Conservation (phyloP, 306 rosid genomes). For the Prunus salicina region DNA sequence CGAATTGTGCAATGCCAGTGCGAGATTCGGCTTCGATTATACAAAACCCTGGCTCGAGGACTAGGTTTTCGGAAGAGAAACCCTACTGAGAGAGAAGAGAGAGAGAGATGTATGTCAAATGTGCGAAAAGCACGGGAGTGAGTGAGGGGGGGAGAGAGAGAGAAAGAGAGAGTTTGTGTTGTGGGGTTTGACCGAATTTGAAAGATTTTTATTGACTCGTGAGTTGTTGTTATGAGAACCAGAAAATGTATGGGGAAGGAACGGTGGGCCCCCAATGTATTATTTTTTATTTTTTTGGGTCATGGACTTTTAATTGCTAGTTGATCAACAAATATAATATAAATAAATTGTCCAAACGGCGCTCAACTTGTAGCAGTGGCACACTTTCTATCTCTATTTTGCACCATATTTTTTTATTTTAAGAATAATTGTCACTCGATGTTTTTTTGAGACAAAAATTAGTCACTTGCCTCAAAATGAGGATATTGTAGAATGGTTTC, state of each 20-base stretch:
- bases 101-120: background rate
- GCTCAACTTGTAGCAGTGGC: too few species aligned
- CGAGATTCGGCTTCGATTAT: constrained; percentile 17
- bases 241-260: background rate
- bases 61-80: constrained; percentile 6
- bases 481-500: too few species aligned
- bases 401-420: too few species aligned
- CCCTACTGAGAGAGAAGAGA: constrained; percentile 12
- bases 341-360: too few species aligned
- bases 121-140: constrained; percentile 20
- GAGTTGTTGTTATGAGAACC: background rate
- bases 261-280: background rate
- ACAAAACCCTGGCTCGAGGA: constrained; percentile 29
- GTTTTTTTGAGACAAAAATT: too few species aligned
- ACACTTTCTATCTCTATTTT: too few species aligned
- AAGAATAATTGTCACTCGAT: too few species aligned
- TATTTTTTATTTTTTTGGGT: too few species aligned
- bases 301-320: too few species aligned
- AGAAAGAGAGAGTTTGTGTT: background rate
- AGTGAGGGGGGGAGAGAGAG: background rate
- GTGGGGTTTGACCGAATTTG: background rate
- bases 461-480: too few species aligned
- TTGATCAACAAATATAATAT: too few species aligned
- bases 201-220: background rate
- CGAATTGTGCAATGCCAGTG: constrained; percentile 18